Percentiles rank a stretch among this genome's conserved stretches.
Conservation (phyloP, 129 eudicot species). For the Pulicaria dysenterica region DNA sequence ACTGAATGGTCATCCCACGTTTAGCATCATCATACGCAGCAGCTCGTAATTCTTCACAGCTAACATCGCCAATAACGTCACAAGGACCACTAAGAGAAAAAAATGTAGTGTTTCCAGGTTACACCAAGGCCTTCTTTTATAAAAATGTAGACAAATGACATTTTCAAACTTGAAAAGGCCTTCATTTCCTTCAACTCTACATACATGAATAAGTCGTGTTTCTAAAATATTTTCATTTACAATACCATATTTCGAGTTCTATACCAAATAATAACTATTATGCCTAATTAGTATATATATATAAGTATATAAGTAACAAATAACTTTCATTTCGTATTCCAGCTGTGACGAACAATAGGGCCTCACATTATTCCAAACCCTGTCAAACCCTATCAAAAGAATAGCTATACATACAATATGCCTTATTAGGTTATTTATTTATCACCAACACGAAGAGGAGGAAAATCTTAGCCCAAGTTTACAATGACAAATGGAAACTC, state of each 20-base stretch:
- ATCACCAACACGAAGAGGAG: too few species aligned
- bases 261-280: not conserved
- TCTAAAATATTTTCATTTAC: not conserved
- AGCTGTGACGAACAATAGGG: too few species aligned
- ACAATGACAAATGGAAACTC: too few species aligned
- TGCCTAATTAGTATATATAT: not conserved
- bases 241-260: not conserved
- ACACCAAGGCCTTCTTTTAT: constrained; percentile 17
- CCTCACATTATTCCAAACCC: too few species aligned
- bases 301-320: not conserved
- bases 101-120: constrained; percentile 10
- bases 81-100: constrained; percentile 71
- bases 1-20: constrained; percentile 67
- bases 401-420: too few species aligned
- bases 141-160: constrained; percentile 1
- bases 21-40: constrained; percentile 84
- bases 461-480: too few species aligned
- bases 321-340: not conserved
- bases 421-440: too few species aligned
- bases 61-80: constrained; percentile 87
- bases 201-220: not conserved
- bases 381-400: too few species aligned
- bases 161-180: not conserved
- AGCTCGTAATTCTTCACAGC: constrained; percentile 91
- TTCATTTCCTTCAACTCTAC: not conserved